Conservation (phyloP, 75 land plant genomes). For the Azolla pinnata region DNA sequence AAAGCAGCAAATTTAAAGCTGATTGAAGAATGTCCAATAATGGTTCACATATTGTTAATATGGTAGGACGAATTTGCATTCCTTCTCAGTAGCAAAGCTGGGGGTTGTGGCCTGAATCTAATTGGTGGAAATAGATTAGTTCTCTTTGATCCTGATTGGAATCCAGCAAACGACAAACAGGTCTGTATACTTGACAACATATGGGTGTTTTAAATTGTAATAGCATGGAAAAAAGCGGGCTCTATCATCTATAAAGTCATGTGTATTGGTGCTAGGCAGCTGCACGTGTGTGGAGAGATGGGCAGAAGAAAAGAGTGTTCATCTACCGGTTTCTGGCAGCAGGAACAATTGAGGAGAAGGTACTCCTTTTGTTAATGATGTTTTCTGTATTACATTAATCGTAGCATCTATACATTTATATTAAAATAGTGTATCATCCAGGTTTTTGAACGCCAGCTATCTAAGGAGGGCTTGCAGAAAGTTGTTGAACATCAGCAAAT, state of each 20-base stretch:
- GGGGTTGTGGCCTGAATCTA: slow-evolving; percentile 96
- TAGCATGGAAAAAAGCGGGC: too few relatives aligned
- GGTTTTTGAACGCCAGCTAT: slow-evolving; percentile 98
- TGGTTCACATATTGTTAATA: background rate
- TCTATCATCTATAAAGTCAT: too few relatives aligned
- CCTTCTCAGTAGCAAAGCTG: slow-evolving; percentile 97
- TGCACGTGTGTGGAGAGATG: slow-evolving; percentile 98
- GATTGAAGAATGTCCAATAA: background rate
- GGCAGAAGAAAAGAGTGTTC: slow-evolving; percentile 94
- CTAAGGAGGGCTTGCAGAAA: slow-evolving; percentile 98
- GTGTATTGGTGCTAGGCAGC: slow-evolving; percentile 55
- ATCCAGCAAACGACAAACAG: slow-evolving; percentile 99
- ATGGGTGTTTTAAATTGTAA: background rate
- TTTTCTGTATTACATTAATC: too few relatives aligned
- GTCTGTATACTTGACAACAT: slow-evolving; percentile 21
- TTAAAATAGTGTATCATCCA: too few relatives aligned
- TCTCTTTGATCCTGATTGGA: slow-evolving; percentile 99
- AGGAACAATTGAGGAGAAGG: slow-evolving; percentile 99
- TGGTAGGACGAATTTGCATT: slow-evolving; percentile 93
- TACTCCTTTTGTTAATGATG: too few relatives aligned
- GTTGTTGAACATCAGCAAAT: slow-evolving; percentile 76
- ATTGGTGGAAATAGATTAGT: slow-evolving; percentile 95
- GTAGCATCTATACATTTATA: too few relatives aligned
- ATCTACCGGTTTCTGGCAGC: slow-evolving; percentile 85
- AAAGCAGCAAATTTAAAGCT: background rate